Evolutionary conservation across 257 asterid species (phyloP).

Genomic region (Mitragyna speciosa): DNA sequence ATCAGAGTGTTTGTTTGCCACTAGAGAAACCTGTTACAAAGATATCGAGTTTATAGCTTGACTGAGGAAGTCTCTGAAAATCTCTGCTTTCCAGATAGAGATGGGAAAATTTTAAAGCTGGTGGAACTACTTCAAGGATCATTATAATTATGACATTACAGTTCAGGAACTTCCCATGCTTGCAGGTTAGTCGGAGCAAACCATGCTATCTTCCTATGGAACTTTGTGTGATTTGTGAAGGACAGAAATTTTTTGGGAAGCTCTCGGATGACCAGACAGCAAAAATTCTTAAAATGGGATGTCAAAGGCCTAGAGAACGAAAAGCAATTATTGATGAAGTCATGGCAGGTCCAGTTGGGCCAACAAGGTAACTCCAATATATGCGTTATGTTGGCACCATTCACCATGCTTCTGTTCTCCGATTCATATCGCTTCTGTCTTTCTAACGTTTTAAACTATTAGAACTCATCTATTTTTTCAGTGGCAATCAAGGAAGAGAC

Average conservation of each 20-base stretch:
- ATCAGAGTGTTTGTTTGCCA: slow-evolving; percentile 87
- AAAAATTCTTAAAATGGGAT: slow-evolving; percentile 81
- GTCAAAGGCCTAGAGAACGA: slow-evolving; percentile 77
- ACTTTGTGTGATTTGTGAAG: slow-evolving; percentile 92
- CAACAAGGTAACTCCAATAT: slow-evolving; percentile 59
- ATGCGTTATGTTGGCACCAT: neutral
- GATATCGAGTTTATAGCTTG: slow-evolving; percentile 67
- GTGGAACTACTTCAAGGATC: slow-evolving; percentile 73
- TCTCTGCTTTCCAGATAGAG: slow-evolving; percentile 76
- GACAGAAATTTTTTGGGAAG: slow-evolving; percentile 95
- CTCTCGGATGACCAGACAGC: slow-evolving; percentile 90
- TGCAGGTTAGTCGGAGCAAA: slow-evolving; percentile 82
- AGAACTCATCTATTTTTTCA: slow-evolving; percentile 25
- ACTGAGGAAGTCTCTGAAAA: slow-evolving; percentile 65
- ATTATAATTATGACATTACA: slow-evolving; percentile 72
- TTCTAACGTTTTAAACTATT: slow-evolving; percentile 2
- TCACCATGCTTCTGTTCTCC: neutral
- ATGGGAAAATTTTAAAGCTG: slow-evolving; percentile 56
- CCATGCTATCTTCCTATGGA: slow-evolving; percentile 97
- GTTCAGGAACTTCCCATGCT: slow-evolving; percentile 75
- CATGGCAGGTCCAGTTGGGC: slow-evolving; percentile 89
- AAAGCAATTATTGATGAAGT: slow-evolving; percentile 64
- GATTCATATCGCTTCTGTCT: neutral
- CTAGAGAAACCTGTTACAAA: slow-evolving; percentile 80
- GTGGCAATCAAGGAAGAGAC: slow-evolving; percentile 67